Percentiles rank a stretch among this genome's conserved stretches.
phyloP scores from a whole-genome alignment of 129 eudicot genomes.

The Flaveria robusta region DNA sequence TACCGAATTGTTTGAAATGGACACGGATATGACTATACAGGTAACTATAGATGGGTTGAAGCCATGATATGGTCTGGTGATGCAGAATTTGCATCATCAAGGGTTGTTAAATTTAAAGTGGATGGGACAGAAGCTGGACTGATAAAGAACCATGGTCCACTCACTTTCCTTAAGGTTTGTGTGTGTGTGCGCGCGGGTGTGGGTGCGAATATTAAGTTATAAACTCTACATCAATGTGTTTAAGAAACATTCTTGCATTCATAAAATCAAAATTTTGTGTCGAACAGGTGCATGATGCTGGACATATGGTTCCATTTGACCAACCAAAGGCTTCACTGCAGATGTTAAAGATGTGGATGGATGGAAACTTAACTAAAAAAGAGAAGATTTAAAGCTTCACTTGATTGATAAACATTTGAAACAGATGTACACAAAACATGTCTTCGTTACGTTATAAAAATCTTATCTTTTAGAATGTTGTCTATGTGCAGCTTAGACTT shows the following conservation, averaged over 20 bases:
- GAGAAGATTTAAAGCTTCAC: conserved; percentile 6
- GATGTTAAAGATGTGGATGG: conserved; percentile 74
- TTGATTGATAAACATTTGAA: conserved; percentile 10
- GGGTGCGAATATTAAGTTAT: background rate
- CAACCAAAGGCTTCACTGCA: conserved; percentile 72
- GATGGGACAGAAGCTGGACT: conserved; percentile 54
- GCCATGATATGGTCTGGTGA: conserved; percentile 79
- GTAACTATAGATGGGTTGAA: conserved; percentile 72
- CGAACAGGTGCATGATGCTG: conserved; percentile 58
- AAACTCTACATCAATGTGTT: background rate
- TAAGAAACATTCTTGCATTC: conserved; percentile 15
- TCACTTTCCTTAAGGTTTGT: conserved; percentile 62
- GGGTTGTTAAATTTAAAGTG: conserved; percentile 39
- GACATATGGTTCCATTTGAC: conserved; percentile 81
- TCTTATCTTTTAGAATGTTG: background rate
- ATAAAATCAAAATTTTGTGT: background rate
- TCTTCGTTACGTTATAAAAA: background rate
- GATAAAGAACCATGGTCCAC: conserved; percentile 53
- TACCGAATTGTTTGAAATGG: background rate
- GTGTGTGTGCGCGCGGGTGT: background rate
- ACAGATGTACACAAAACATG: background rate
- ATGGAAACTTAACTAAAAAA: conserved; percentile 35
- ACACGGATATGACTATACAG: conserved; percentile 33
- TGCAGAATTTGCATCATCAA: conserved; percentile 45
- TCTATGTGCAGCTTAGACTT: background rate